Conservation (phyloP, 495 filamentous ascomycete species). For the Aspergillus ostianus region DNA sequence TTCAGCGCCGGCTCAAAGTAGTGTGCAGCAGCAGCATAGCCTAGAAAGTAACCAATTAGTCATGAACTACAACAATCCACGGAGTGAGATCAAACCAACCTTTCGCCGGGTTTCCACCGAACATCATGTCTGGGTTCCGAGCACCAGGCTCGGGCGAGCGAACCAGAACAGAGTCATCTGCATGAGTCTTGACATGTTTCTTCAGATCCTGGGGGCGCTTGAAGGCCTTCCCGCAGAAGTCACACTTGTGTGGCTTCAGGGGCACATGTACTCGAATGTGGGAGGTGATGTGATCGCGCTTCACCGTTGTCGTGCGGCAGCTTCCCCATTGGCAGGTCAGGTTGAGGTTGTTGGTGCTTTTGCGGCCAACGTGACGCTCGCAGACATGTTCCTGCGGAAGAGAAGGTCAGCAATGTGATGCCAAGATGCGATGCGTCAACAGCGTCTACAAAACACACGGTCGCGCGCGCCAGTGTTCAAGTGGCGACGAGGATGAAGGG, state of each 20-base stretch:
- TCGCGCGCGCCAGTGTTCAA: neutral
- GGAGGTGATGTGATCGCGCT: slow-evolving; percentile 99
- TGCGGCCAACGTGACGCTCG: slow-evolving; percentile 96
- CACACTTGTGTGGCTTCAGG: slow-evolving; percentile 96
- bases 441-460: neutral
- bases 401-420: slow-evolving; percentile 14
- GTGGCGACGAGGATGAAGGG: neutral
- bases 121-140: slow-evolving; percentile 52
- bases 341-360: slow-evolving; percentile 98
- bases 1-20: slow-evolving; percentile 47
- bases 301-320: slow-evolving; percentile 95
- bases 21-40: slow-evolving; percentile 40
- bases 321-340: slow-evolving; percentile 96
- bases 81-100: slow-evolving; percentile 24
- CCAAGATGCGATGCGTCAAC: neutral
- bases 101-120: slow-evolving; percentile 41
- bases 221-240: slow-evolving; percentile 98
- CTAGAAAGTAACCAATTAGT: slow-evolving; percentile 16
- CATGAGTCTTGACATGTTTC: slow-evolving; percentile 99
- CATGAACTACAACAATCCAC: neutral
- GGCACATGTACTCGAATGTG: slow-evolving; percentile 98
- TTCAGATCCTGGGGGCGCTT: slow-evolving; percentile 99
- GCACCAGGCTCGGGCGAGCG: slow-evolving; percentile 68
- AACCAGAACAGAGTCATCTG: slow-evolving; percentile 89
- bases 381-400: slow-evolving; percentile 85